phyloP scores from a whole-genome alignment of 192 early-diverging fungal species.

The Bifiguratus adelaidae region DNA sequence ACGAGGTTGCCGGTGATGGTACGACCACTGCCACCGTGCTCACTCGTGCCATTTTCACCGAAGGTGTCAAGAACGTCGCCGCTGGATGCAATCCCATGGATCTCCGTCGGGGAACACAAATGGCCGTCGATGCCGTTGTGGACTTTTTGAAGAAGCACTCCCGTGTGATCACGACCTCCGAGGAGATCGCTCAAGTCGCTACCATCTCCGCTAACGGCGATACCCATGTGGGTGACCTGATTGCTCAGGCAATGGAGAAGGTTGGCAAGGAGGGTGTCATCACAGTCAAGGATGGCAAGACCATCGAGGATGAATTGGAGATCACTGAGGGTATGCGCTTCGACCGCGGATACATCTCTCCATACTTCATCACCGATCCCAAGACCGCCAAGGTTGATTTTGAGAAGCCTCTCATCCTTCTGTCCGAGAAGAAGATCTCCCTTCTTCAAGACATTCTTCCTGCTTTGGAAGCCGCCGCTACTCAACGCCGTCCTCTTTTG shows the following conservation, averaged over 20 bases:
- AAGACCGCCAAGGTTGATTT: slow-evolving; percentile 99
- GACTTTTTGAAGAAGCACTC: slow-evolving; percentile 86
- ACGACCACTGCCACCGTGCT: slow-evolving; percentile 99
- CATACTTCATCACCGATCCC: slow-evolving; percentile 99
- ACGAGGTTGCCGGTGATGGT: slow-evolving; percentile 98
- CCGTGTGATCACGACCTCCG: slow-evolving; percentile 85
- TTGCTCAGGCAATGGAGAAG: slow-evolving; percentile 99
- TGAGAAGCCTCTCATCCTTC: slow-evolving; percentile 96
- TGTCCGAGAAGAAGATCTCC: slow-evolving; percentile 99
- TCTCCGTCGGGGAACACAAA: slow-evolving; percentile 87
- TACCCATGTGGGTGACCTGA: slow-evolving; percentile 88
- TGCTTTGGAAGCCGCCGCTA: slow-evolving; percentile 88
- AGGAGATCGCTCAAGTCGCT: slow-evolving; percentile 95
- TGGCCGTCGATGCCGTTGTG: slow-evolving; percentile 90
- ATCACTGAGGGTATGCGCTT: slow-evolving; percentile 99
- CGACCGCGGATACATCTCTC: slow-evolving; percentile 98
- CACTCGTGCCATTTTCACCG: slow-evolving; percentile 96
- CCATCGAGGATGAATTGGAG: slow-evolving; percentile 97
- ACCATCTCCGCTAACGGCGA: slow-evolving; percentile 99
- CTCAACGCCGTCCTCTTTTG: slow-evolving; percentile 90
- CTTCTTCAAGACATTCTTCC: slow-evolving; percentile 93
- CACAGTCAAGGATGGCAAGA: slow-evolving; percentile 99
- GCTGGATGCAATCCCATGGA: slow-evolving; percentile 99
- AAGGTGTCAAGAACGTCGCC: slow-evolving; percentile 98
- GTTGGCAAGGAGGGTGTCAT: slow-evolving; percentile 99